These are phyloP conservation scores for Silene vulgaris DNA, from an alignment of 179 eudicot genomes.

Conservation along the genomic window DNA sequence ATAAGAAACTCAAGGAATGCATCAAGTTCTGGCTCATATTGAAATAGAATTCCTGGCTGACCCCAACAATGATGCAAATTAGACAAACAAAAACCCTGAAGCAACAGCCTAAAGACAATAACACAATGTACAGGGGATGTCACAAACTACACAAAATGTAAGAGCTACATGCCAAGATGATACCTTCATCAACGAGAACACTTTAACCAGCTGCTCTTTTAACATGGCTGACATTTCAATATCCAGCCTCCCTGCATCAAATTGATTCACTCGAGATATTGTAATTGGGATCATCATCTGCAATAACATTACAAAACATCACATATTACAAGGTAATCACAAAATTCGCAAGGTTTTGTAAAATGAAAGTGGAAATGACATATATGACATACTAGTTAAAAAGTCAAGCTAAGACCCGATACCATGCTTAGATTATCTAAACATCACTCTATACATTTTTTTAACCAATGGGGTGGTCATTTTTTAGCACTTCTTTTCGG, in stretches of 20 bases:
- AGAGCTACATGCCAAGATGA: constrained; percentile 13
- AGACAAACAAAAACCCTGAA: constrained; percentile 24
- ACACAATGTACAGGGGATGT: constrained; percentile 3
- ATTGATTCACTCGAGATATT: constrained; percentile 90
- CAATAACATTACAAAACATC: neutral
- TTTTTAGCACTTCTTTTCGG: neutral
- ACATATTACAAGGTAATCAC: neutral
- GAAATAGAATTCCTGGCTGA: constrained; percentile 99
- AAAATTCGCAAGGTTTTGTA: neutral
- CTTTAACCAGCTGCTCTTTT: constrained; percentile 90
- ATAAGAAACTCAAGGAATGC: constrained; percentile 97
- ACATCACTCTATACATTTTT: neutral
- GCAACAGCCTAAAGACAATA: constrained; percentile 16
- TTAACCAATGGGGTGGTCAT: neutral
- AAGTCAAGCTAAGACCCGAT: neutral
- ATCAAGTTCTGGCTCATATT: constrained; percentile 93
- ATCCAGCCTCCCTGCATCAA: constrained; percentile 89
- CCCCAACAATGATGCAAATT: constrained; percentile 41
- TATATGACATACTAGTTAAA: too few relatives aligned
- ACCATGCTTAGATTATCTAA: neutral
- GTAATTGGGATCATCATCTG: constrained; percentile 59
- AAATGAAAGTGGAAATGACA: neutral
- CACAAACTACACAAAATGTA: neutral
- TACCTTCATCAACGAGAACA: constrained; percentile 91
- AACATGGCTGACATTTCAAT: constrained; percentile 97